These are phyloP conservation scores for Mycena latifolia DNA, from an alignment of 768 basidiomycete species.

Conservation along the genomic window DNA sequence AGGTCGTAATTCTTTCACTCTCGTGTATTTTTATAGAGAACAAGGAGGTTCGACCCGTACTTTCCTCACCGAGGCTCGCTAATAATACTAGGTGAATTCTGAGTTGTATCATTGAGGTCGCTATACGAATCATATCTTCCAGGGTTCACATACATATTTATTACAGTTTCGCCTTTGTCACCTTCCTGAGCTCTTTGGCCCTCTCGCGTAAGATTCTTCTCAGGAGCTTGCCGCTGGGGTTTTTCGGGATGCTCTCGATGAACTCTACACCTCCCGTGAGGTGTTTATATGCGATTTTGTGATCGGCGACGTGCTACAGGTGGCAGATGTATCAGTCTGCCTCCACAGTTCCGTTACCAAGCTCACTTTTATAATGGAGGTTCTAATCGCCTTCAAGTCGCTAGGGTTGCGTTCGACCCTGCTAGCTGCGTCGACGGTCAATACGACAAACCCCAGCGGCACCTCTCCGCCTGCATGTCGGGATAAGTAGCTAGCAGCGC, in stretches of 20 bases:
- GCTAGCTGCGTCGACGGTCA: conserved; percentile 55
- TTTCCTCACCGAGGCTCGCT: too few relatives aligned
- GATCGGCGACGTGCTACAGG: conserved; percentile 47
- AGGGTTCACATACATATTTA: too few relatives aligned
- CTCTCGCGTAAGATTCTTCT: conserved; percentile 47
- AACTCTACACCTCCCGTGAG: conserved; percentile 61
- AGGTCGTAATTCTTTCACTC: conserved; percentile 5
- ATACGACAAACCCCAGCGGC: conserved; percentile 76
- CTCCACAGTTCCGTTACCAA: not conserved
- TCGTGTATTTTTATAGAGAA: conserved; percentile 27
- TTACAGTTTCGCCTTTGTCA: conserved; percentile 32
- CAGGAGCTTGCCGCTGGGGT: conserved; percentile 59
- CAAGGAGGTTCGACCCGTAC: too few relatives aligned
- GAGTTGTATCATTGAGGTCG: not conserved
- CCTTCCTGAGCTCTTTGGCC: conserved; percentile 30
- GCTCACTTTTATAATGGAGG: conserved; percentile 49
- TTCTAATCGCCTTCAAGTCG: conserved; percentile 49
- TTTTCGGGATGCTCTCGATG: conserved; percentile 59
- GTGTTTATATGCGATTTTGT: conserved; percentile 57
- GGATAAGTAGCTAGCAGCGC: conserved; percentile 46
- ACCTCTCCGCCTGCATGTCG: conserved; percentile 67
- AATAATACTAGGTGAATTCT: too few relatives aligned
- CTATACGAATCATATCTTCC: not conserved
- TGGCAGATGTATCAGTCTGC: not conserved
- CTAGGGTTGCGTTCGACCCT: conserved; percentile 46